phyloP scores from a whole-genome alignment of 306 rosid species.

The Vicia faba region DNA sequence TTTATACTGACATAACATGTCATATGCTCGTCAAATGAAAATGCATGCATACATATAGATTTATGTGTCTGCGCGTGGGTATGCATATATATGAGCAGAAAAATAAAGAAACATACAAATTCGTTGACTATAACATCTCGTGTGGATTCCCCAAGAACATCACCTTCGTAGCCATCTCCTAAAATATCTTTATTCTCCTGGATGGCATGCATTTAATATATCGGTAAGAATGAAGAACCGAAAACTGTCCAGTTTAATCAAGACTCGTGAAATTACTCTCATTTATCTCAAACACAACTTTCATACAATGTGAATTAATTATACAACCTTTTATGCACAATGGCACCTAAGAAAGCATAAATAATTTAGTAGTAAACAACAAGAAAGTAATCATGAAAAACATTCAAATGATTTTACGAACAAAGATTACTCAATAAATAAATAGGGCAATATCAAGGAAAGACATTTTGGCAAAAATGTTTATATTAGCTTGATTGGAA shows the following conservation, averaged over 20 bases:
- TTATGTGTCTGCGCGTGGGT: background rate
- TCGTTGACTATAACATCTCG: conserved; percentile 90
- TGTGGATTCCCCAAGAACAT: conserved; percentile 89
- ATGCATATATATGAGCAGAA: background rate
- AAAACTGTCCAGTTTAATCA: conserved; percentile 9
- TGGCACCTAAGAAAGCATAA: no score
- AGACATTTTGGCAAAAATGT: background rate
- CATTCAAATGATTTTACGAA: conserved; percentile 9
- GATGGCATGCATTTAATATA: conserved; percentile 39
- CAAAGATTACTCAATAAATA: background rate
- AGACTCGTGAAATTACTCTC: conserved; percentile 6
- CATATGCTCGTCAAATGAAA: conserved; percentile 16
- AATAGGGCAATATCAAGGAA: conserved; percentile 11
- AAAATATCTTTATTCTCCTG: conserved; percentile 81
- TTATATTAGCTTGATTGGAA: background rate
- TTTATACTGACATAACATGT: conserved; percentile 1
- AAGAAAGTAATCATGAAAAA: conserved; percentile 5
- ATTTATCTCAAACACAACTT: conserved; percentile 14
- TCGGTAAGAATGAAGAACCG: conserved; percentile 22
- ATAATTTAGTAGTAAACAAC: no score
- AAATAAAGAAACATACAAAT: conserved; percentile 60
- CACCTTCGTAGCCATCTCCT: conserved; percentile 80
- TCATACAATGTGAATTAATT: background rate
- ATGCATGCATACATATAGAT: conserved; percentile 4
- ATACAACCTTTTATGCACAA: background rate